These are phyloP conservation scores for Crithidia acanthocephali DNA, from an alignment of 208 protist species.

Conservation along the genomic window DNA sequence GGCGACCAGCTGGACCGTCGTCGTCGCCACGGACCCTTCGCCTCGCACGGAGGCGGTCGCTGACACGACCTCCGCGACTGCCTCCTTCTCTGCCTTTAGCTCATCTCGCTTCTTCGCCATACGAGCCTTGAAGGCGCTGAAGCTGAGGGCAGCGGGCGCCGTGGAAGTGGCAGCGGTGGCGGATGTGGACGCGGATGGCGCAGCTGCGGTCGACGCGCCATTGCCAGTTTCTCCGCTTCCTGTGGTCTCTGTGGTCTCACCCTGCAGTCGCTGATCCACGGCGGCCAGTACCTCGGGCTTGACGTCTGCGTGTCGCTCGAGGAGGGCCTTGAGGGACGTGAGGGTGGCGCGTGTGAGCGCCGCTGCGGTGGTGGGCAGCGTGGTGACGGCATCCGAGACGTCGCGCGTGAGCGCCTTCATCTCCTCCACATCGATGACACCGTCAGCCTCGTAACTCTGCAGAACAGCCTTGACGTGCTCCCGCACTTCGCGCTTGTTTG, in stretches of 20 bases:
- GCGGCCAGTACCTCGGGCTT: conserved; percentile 19
- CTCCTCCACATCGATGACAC: conserved; percentile 68
- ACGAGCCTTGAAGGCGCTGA: conserved; percentile 62
- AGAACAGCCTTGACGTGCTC: conserved; percentile 60
- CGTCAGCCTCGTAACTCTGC: conserved; percentile 46
- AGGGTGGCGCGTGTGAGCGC: conserved; percentile 33
- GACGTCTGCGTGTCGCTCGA: conserved; percentile 18
- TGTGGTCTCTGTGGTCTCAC: not conserved
- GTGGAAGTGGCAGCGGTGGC: not conserved
- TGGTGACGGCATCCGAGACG: conserved; percentile 44
- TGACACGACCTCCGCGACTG: conserved; percentile 23
- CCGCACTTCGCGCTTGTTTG: conserved; percentile 79
- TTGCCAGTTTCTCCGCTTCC: not conserved
- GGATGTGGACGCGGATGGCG: not conserved
- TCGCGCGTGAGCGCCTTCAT: conserved; percentile 56
- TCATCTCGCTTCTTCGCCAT: conserved; percentile 65
- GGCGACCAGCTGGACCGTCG: not conserved
- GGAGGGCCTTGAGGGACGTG: conserved; percentile 27
- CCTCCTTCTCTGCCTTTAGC: conserved; percentile 40
- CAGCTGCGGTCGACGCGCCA: not conserved
- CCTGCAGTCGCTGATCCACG: conserved; percentile 11
- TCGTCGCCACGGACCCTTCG: not conserved
- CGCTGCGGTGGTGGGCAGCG: conserved; percentile 30
- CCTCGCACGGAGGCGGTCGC: conserved; percentile 29
- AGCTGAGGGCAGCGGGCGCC: conserved; percentile 27